Evolutionary conservation across 2,329 filamentous ascomycete genomes (phyloP).

Genomic region (Diaporthe caulivora): DNA sequence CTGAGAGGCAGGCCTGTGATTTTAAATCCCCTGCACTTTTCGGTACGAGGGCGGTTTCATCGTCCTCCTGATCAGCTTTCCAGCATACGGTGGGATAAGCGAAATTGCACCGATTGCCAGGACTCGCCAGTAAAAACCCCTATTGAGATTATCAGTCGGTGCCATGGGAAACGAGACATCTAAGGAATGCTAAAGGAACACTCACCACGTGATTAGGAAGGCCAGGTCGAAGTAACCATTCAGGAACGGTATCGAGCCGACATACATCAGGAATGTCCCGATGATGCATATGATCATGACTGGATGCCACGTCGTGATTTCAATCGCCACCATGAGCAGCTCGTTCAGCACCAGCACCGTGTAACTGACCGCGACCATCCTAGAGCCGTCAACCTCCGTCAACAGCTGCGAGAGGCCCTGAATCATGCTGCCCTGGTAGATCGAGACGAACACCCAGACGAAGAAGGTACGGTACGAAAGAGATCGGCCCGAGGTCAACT

Average conservation of each 20-base stretch:
- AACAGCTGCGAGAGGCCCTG: constrained; percentile 94
- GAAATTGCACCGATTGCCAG: constrained; percentile 83
- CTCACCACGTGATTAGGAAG: constrained; percentile 79
- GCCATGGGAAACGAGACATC: background rate
- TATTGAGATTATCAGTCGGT: constrained; percentile 48
- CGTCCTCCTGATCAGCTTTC: constrained; percentile 84
- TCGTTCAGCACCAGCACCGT: constrained; percentile 95
- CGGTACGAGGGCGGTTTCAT: constrained; percentile 94
- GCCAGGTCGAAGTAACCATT: constrained; percentile 89
- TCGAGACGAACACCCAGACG: constrained; percentile 92
- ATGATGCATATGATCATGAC: constrained; percentile 89
- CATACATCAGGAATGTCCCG: constrained; percentile 84
- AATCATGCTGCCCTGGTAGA: constrained; percentile 96
- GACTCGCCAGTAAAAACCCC: constrained; percentile 91
- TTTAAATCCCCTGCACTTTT: constrained; percentile 83
- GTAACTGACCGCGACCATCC: constrained; percentile 92
- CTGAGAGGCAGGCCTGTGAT: background rate
- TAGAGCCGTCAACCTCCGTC: constrained; percentile 78
- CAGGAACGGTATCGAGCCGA: constrained; percentile 87
- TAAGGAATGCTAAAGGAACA: constrained; percentile 37
- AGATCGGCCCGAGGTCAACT: constrained; percentile 88
- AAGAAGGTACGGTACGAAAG: constrained; percentile 96
- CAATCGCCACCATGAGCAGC: constrained; percentile 95
- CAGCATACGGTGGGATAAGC: constrained; percentile 87
- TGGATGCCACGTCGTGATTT: constrained; percentile 97